Evolutionary conservation across 169 alveolate species (phyloP).

Genomic region (Babesia bigemina): DNA sequence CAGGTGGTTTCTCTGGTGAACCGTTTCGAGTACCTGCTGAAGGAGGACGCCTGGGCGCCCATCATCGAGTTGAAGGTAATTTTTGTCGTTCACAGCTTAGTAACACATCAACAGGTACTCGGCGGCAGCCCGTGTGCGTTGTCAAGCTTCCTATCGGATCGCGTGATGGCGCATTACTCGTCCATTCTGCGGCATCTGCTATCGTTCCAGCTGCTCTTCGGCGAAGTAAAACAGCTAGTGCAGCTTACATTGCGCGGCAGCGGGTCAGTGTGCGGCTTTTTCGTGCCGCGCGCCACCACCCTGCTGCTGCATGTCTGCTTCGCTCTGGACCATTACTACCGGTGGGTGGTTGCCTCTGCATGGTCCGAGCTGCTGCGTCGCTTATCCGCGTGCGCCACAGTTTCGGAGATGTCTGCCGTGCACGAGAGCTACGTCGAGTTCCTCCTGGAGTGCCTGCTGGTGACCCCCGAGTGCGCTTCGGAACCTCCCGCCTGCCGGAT

Average conservation of each 20-base stretch:
- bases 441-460: slow-evolving; percentile 24
- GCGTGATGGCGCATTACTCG: slow-evolving; percentile 12
- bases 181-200: slow-evolving; percentile 7
- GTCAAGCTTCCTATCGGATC: slow-evolving; percentile 1
- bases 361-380: slow-evolving; percentile 13
- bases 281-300: slow-evolving; percentile 18
- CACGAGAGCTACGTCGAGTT: slow-evolving; percentile 27
- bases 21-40: slow-evolving; percentile 3
- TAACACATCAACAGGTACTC: background rate
- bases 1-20: background rate
- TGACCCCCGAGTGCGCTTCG: background rate
- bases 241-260: background rate
- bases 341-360: slow-evolving; percentile 15
- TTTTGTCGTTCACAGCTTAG: background rate
- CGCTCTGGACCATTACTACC: slow-evolving; percentile 15
- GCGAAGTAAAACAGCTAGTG: slow-evolving; percentile 13
- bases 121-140: background rate
- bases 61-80: background rate
- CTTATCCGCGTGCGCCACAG: background rate
- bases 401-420: slow-evolving; percentile 1
- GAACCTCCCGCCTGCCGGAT: background rate
- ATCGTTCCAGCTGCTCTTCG: slow-evolving; percentile 9
- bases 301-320: slow-evolving; percentile 19
- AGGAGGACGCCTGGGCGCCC: background rate
- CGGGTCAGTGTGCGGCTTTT: slow-evolving; percentile 21